Evolutionary conservation across 352 stramenopile genomes (phyloP).

Genomic region (Globisporangium acanthophoron): DNA sequence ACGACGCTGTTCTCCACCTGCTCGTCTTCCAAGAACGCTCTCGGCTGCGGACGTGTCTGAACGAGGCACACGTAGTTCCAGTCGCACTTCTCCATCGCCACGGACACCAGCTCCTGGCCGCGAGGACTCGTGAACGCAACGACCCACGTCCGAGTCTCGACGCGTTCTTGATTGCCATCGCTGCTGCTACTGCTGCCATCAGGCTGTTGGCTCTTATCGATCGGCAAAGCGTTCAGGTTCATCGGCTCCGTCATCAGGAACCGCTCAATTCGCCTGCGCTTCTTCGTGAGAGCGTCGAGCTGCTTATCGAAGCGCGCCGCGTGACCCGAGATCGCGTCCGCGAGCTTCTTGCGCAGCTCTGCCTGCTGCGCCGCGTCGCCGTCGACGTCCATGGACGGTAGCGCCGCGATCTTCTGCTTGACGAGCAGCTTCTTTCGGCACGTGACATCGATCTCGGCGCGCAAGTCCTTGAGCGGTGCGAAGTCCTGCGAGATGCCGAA

Average conservation of each 20-base stretch:
- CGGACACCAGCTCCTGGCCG: conserved; percentile 30
- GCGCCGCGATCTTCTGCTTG: conserved; percentile 44
- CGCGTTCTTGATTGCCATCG: neutral
- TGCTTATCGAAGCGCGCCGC: conserved; percentile 36
- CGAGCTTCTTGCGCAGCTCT: conserved; percentile 49
- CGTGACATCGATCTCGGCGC: conserved; percentile 25
- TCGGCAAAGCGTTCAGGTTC: conserved; percentile 28
- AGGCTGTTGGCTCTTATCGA: conserved; percentile 11
- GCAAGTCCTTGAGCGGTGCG: conserved; percentile 32
- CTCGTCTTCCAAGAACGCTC: conserved; percentile 54
- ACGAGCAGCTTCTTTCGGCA: conserved; percentile 38
- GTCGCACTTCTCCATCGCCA: conserved; percentile 55
- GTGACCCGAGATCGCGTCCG: conserved; percentile 34
- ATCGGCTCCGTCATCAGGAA: conserved; percentile 58
- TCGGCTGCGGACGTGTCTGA: conserved; percentile 42
- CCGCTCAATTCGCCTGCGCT: conserved; percentile 30
- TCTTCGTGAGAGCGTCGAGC: conserved; percentile 24
- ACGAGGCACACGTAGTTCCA: conserved; percentile 64
- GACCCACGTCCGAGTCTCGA: conserved; percentile 53
- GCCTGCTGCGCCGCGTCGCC: conserved; percentile 38
- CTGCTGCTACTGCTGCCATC: conserved; percentile 10
- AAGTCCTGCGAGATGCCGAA: conserved; percentile 59
- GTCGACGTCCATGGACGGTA: conserved; percentile 41
- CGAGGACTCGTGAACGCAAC: conserved; percentile 47
- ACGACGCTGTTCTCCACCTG: conserved; percentile 40